phyloP scores from a whole-genome alignment of 768 basidiomycete species.

The Hericium coralloides region DNA sequence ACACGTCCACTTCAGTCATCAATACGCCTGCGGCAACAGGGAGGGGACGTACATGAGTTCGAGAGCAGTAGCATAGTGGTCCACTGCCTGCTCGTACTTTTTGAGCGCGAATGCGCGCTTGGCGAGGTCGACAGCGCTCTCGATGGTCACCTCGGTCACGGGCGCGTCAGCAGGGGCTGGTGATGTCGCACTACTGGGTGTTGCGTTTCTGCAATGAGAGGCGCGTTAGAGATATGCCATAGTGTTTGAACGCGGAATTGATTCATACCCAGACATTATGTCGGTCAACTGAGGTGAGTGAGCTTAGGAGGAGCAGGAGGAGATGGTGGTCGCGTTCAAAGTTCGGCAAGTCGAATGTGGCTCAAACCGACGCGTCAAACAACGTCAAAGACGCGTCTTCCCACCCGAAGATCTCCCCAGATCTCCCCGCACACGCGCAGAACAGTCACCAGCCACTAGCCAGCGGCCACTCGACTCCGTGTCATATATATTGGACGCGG shows the following conservation, averaged over 20 bases:
- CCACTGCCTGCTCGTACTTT: conserved; percentile 81
- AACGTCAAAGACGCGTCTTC: background rate
- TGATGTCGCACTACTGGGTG: too few relatives aligned
- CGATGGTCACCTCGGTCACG: conserved; percentile 26
- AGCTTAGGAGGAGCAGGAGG: background rate
- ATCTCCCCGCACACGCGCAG: too few relatives aligned
- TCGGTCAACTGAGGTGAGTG: background rate
- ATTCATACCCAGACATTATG: background rate
- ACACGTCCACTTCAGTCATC: background rate
- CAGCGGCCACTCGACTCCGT: too few relatives aligned
- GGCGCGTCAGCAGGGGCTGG: background rate
- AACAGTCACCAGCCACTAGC: too few relatives aligned
- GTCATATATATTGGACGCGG: too few relatives aligned
- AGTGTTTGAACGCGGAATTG: background rate
- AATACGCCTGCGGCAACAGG: background rate
- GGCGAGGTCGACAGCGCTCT: conserved; percentile 62
- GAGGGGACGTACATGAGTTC: conserved; percentile 61
- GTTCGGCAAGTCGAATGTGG: background rate
- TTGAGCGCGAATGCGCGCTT: conserved; percentile 84
- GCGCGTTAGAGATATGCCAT: too few relatives aligned
- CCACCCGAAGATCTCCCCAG: too few relatives aligned
- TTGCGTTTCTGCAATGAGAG: too few relatives aligned
- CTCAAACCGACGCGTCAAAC: background rate
- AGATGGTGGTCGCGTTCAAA: background rate
- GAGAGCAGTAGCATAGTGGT: conserved; percentile 76